A percentile compares a stretch with the other conserved stretches of the same genome.
phyloP scores from a whole-genome alignment of 164 flowering plant species.

The Vitis rotundifolia region DNA sequence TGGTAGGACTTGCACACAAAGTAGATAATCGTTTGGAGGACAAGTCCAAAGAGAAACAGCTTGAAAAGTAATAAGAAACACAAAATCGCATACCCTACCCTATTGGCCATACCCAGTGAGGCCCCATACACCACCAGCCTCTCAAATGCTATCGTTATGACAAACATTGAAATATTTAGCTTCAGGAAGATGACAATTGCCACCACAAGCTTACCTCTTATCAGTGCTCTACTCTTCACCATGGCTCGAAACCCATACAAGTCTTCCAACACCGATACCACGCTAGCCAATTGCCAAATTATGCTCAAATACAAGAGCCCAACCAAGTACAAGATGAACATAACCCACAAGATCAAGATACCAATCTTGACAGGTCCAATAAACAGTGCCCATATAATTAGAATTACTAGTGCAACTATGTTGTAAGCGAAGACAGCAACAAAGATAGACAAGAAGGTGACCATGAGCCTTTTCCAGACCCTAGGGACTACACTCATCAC shows the following conservation, averaged over 20 bases:
- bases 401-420: neutral
- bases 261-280: slow-evolving; percentile 47
- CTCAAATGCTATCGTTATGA: slow-evolving; percentile 16
- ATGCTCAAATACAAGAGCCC: slow-evolving; percentile 35
- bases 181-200: slow-evolving; percentile 17
- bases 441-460: slow-evolving; percentile 18
- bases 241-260: slow-evolving; percentile 35
- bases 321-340: slow-evolving; percentile 14
- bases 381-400: neutral
- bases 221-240: slow-evolving; percentile 33
- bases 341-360: neutral
- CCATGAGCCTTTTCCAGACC: slow-evolving; percentile 4
- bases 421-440: slow-evolving; percentile 9
- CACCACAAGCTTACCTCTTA: slow-evolving; percentile 33
- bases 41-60: slow-evolving; percentile 29
- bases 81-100: slow-evolving; percentile 17
- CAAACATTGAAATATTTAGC: slow-evolving; percentile 4
- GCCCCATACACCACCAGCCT: slow-evolving; percentile 28
- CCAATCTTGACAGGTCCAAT: neutral
- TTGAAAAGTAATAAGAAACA: slow-evolving; percentile 20
- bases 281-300: slow-evolving; percentile 43
- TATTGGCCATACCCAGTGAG: slow-evolving; percentile 4
- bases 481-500: no score
- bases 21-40: slow-evolving; percentile 38
- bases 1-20: slow-evolving; percentile 52